phyloP scores from a whole-genome alignment of 192 early-diverging fungal species.

The Coemansia sp. region DNA sequence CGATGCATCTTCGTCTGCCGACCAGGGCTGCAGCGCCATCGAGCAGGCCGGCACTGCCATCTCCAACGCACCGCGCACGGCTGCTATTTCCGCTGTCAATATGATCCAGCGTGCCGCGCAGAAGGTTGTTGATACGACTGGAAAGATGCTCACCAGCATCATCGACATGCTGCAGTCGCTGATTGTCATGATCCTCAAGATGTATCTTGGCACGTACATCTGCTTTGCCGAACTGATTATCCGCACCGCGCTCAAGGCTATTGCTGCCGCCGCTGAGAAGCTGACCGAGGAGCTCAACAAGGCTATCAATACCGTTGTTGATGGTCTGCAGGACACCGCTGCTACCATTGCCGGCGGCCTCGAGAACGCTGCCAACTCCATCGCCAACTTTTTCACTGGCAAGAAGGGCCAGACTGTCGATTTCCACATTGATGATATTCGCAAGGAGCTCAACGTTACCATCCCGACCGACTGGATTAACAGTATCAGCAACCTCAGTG shows the following conservation, averaged over 20 bases:
- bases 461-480: conserved; percentile 45
- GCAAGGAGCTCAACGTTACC: conserved; percentile 23
- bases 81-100: conserved; percentile 21
- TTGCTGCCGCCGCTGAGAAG: conserved; percentile 21
- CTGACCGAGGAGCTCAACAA: conserved; percentile 32
- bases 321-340: conserved; percentile 26
- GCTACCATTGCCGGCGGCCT: conserved; percentile 18
- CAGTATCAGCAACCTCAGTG: conserved; percentile 23
- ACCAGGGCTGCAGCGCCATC: conserved; percentile 19
- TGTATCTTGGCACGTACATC: conserved; percentile 47
- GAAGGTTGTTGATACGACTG: conserved; percentile 14
- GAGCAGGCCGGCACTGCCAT: conserved; percentile 23
- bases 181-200: conserved; percentile 35
- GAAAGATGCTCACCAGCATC: conserved; percentile 20
- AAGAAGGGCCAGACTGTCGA: conserved; percentile 6
- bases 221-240: conserved; percentile 50
- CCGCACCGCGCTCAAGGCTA: conserved; percentile 29
- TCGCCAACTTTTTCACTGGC: conserved; percentile 29
- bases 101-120: conserved; percentile 19
- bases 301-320: conserved; percentile 27
- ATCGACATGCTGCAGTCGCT: conserved; percentile 27
- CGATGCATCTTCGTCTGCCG: background rate
- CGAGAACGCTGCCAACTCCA: conserved; percentile 16
- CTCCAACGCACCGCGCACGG: conserved; percentile 29
- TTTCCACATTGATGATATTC: conserved; percentile 31